These are phyloP conservation scores for Hypoxylon sp. DNA, from an alignment of 2,329 filamentous ascomycete species.

Conservation along the genomic window DNA sequence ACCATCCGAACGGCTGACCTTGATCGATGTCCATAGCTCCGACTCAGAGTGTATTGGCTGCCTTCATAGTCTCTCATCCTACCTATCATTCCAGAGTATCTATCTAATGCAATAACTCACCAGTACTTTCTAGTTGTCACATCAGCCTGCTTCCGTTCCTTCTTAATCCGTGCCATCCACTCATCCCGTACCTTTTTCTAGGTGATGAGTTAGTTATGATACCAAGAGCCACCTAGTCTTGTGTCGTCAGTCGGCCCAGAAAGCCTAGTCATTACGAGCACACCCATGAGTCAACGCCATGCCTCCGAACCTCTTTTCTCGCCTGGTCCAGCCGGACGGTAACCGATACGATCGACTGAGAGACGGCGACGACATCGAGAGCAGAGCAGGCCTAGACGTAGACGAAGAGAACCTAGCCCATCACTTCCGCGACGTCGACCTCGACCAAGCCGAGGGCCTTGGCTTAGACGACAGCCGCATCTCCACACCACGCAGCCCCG, in stretches of 20 bases:
- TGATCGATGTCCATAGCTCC: not conserved
- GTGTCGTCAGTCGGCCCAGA: not conserved
- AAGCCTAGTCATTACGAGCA: constrained; percentile 4
- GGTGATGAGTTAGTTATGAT: constrained; percentile 4
- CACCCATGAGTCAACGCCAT: constrained; percentile 44
- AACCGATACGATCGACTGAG: constrained; percentile 58
- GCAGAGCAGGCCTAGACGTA: constrained; percentile 52
- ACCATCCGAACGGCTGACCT: not conserved
- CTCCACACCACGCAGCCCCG: constrained; percentile 50
- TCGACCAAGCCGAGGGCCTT: constrained; percentile 54
- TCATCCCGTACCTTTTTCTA: not conserved
- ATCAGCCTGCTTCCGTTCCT: not conserved
- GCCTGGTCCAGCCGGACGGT: constrained; percentile 48
- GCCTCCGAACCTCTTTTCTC: constrained; percentile 59
- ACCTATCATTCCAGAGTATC: not conserved
- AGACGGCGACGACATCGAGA: constrained; percentile 53
- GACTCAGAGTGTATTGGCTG: not conserved
- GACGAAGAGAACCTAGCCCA: constrained; percentile 64
- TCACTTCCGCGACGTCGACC: constrained; percentile 59
- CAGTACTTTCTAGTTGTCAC: not conserved
- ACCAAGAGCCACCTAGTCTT: not conserved
- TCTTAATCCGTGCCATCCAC: not conserved
- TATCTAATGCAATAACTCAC: not conserved
- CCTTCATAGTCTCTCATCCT: not conserved
- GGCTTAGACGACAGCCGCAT: constrained; percentile 56